phyloP scores from a whole-genome alignment of 345 rosid species.

The Aquilaria sinensis region DNA sequence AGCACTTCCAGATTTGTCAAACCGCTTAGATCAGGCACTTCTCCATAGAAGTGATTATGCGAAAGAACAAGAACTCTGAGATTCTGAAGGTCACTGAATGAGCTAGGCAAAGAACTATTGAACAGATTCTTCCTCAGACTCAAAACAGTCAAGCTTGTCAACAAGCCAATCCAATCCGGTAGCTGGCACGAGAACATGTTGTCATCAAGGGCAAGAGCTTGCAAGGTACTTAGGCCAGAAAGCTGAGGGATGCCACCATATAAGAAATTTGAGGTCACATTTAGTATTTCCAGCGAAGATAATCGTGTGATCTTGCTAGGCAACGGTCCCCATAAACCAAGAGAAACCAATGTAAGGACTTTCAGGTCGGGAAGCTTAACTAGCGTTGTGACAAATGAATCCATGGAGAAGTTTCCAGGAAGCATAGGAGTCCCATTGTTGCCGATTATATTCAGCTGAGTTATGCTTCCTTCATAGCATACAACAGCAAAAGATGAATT shows the following conservation, averaged over 20 bases:
- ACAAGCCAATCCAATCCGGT: constrained; percentile 51
- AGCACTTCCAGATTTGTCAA: constrained; percentile 75
- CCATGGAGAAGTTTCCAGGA: constrained; percentile 62
- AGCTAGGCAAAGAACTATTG: constrained; percentile 57
- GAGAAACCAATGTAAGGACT: constrained; percentile 67
- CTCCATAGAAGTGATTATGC: constrained; percentile 56
- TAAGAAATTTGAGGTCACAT: constrained; percentile 66
- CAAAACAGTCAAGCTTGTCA: constrained; percentile 51
- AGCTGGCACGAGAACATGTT: constrained; percentile 58
- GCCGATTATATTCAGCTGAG: constrained; percentile 76
- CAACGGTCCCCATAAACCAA: constrained; percentile 80
- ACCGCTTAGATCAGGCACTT: constrained; percentile 52
- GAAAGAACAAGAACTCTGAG: constrained; percentile 75
- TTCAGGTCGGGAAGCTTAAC: constrained; percentile 62
- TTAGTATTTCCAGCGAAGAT: constrained; percentile 64
- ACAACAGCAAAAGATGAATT: constrained; percentile 47
- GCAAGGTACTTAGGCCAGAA: constrained; percentile 44
- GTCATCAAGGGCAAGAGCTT: constrained; percentile 66
- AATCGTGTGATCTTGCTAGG: constrained; percentile 58
- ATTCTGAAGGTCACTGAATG: constrained; percentile 45
- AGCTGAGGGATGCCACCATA: constrained; percentile 54
- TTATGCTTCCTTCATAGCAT: constrained; percentile 64
- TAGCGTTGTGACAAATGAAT: constrained; percentile 67
- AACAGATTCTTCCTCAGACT: constrained; percentile 62
- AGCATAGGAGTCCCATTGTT: constrained; percentile 36